Evolutionary conservation across 2,329 filamentous ascomycete genomes (phyloP), one percentile per base, ranked within the genome.

Genomic region (Magnaporthiopsis incrustans): DNA sequence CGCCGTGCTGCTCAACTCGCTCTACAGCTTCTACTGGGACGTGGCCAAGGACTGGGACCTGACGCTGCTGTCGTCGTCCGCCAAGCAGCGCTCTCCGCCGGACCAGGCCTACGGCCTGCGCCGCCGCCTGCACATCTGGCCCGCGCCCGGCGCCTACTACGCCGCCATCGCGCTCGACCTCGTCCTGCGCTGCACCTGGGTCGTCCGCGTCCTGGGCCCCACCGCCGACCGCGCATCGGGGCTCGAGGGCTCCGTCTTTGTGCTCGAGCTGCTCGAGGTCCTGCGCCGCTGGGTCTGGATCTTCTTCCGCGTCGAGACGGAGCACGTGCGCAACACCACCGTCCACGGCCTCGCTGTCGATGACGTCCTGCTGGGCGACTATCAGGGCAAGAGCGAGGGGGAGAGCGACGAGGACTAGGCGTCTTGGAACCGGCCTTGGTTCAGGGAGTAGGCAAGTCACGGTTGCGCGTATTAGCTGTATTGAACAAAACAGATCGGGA

Each of bases 11-110:
- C 73, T 95, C 70, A 97, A 99, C 75, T 96, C 91, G 18, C 80
- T 90, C 59, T 99, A 97, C 77, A 92, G 90, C n/a, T 98, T 98
- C 79, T 99, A 95, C 81, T 99, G 95, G 95, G 95, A 99, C 71
- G 87, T 98, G 35, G 84, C 91, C 64, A 95, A 93, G 78, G 95
- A 99, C 80, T 99, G 95, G 95, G 95, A 98, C 73, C 81, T 99
- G 67, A 91, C 89, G 0, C 82, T 98, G 18, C 90, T 98, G 72
- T 85, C 89, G 3, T 5, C 27, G 74, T 81, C 1, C 4, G 33
- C 33, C 33, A 30, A 30, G 33, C 81, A 85, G 67, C 85, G 89
- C 67, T 81, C 81, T 68, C 81, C 83, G 14, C 82, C 82, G 1
- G 85, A 89, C 32, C 84, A 93, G 69, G 85, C 91, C 0, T 94